phyloP scores from a whole-genome alignment of 1,284 basidiomycete species.

The Mycena citricolor region DNA sequence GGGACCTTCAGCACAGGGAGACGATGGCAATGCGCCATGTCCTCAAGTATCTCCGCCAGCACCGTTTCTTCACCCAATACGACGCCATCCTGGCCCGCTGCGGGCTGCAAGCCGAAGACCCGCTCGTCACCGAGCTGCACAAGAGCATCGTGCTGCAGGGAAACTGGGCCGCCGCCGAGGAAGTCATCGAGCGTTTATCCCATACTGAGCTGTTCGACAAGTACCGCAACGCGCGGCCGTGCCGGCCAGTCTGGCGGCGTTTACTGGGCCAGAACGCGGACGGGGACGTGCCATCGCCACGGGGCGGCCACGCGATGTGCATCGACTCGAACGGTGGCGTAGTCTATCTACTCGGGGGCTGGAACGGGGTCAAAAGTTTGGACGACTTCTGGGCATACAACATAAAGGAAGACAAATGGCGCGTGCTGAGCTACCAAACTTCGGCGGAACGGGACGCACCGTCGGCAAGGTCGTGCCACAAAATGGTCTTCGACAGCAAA shows the following conservation, averaged over 20 bases:
- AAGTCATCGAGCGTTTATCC: constrained; percentile 50
- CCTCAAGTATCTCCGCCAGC: constrained; percentile 78
- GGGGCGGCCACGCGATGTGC: constrained; percentile 84
- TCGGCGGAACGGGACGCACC: constrained; percentile 63
- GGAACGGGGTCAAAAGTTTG: constrained; percentile 71
- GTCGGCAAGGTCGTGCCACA: constrained; percentile 74
- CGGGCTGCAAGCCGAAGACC: constrained; percentile 65
- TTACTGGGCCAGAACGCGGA: constrained; percentile 57
- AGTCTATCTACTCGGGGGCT: constrained; percentile 81
- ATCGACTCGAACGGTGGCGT: constrained; percentile 63
- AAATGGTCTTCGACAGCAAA: constrained; percentile 76
- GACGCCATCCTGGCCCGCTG: constrained; percentile 58
- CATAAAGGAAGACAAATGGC: constrained; percentile 65
- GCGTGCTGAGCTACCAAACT: constrained; percentile 56
- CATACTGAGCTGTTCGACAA: constrained; percentile 56
- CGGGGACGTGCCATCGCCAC: constrained; percentile 59
- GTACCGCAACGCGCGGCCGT: constrained; percentile 56
- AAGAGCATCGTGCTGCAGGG: constrained; percentile 66
- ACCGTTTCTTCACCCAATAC: constrained; percentile 69
- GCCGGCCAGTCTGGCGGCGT: constrained; percentile 57
- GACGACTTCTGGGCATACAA: constrained; percentile 83
- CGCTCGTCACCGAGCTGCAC: constrained; percentile 67
- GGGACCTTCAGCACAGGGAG: constrained; percentile 58
- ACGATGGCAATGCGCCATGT: constrained; percentile 63
- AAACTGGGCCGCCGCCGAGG: constrained; percentile 61